A percentile compares a stretch with the other conserved stretches of the same genome.
phyloP scores from a whole-genome alignment of 1,139 yeast species.

The Yamadazyma aaseri region DNA sequence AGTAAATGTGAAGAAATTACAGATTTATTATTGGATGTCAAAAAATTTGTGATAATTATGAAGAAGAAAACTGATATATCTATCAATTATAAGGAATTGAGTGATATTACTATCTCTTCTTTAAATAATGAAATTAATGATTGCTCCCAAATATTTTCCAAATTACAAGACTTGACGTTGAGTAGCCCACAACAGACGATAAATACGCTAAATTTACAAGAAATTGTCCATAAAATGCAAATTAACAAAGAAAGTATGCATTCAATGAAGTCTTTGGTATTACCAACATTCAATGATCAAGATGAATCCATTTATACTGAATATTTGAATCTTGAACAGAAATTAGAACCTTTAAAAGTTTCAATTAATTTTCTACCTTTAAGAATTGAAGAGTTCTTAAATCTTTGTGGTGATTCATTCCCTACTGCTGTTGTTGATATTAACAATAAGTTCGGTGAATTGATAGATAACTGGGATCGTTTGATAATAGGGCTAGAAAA shows the following conservation, averaged over 20 bases:
- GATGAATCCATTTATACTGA: slow-evolving; percentile 31
- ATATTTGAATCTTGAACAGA: slow-evolving; percentile 28
- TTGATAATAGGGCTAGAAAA: slow-evolving; percentile 32
- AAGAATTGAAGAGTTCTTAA: slow-evolving; percentile 47
- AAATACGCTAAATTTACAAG: slow-evolving; percentile 42
- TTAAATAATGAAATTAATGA: slow-evolving; percentile 50
- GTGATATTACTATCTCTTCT: slow-evolving; percentile 48
- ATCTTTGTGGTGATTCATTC: slow-evolving; percentile 20
- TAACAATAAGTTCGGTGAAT: slow-evolving; percentile 35
- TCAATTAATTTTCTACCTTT: slow-evolving; percentile 61
- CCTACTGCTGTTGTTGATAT: slow-evolving; percentile 37
- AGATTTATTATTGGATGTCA: slow-evolving; percentile 40
- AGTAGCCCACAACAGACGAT: slow-evolving; percentile 21
- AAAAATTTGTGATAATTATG: slow-evolving; percentile 32
- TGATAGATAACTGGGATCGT: slow-evolving; percentile 40
- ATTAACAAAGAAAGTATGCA: slow-evolving; percentile 15
- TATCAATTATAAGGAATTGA: slow-evolving; percentile 58
- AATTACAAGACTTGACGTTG: slow-evolving; percentile 39
- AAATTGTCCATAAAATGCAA: slow-evolving; percentile 40
- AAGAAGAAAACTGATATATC: slow-evolving; percentile 53
- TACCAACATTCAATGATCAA: slow-evolving; percentile 33
- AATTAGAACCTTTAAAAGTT: slow-evolving; percentile 52
- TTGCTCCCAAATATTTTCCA: slow-evolving; percentile 40
- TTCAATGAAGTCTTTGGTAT: slow-evolving; percentile 21
- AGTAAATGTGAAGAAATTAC: slow-evolving; percentile 35